These are phyloP conservation scores for Pholiota conissans DNA, from an alignment of 768 basidiomycete species.

Conservation along the genomic window DNA sequence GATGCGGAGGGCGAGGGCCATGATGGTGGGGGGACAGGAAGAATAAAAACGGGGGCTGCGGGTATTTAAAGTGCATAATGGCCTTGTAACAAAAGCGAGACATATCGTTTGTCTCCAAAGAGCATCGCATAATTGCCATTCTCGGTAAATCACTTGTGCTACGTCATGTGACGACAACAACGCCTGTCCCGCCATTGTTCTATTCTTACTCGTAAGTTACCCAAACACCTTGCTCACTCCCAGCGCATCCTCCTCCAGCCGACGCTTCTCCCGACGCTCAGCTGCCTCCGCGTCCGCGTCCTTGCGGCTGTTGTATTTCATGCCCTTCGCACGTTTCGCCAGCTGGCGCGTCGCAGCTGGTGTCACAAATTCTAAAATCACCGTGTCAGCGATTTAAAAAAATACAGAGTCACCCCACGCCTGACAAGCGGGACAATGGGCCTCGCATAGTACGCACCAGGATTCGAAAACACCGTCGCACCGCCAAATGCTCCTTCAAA, in stretches of 20 bases:
- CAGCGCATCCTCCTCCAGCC: slow-evolving; percentile 72
- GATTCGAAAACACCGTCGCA: slow-evolving; percentile 93
- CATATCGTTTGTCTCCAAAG: slow-evolving; percentile 9
- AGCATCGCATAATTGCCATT: slow-evolving; percentile 14
- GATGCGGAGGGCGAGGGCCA: slow-evolving; percentile 70
- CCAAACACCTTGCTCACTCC: slow-evolving; percentile 90
- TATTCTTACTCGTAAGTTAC: slow-evolving; percentile 31
- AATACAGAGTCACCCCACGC: neutral
- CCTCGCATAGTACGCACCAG: slow-evolving; percentile 54
- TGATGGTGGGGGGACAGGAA: slow-evolving; percentile 28
- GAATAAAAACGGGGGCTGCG: neutral
- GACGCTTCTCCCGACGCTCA: slow-evolving; percentile 62
- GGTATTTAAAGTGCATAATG: slow-evolving; percentile 13
- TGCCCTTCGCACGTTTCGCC: slow-evolving; percentile 69
- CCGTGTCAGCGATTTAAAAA: neutral
- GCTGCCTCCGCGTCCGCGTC: slow-evolving; percentile 68
- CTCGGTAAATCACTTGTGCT: slow-evolving; percentile 8
- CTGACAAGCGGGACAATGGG: slow-evolving; percentile 13
- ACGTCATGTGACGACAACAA: slow-evolving; percentile 14
- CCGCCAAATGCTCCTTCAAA: slow-evolving; percentile 98
- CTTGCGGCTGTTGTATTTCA: slow-evolving; percentile 82
- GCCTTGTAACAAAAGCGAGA: slow-evolving; percentile 21
- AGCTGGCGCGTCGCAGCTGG: slow-evolving; percentile 79
- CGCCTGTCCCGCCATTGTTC: slow-evolving; percentile 12
- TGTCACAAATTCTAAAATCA: slow-evolving; percentile 79